These are phyloP conservation scores for Candida patagonica DNA, from an alignment of 805 yeast genomes.

Conservation along the genomic window DNA sequence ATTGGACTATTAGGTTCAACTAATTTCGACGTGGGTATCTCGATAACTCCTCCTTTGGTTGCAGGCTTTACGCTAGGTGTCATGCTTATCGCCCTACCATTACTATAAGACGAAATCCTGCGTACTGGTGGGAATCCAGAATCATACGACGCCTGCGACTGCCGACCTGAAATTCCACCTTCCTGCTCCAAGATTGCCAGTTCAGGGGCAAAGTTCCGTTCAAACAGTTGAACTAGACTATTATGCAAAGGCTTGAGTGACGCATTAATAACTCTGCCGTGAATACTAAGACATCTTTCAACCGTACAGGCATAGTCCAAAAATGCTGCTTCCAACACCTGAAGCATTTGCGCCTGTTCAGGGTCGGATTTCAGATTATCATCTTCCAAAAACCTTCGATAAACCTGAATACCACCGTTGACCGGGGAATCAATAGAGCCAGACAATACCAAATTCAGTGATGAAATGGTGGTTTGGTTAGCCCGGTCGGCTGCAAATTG, in stretches of 20 bases:
- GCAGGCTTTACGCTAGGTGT: too few species aligned
- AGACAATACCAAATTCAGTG: conserved; percentile 23
- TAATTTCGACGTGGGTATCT: too few species aligned
- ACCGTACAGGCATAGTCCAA: conserved; percentile 59
- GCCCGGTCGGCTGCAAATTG: conserved; percentile 16
- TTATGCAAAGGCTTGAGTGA: conserved; percentile 55
- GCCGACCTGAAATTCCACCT: too few species aligned
- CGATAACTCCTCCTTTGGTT: too few species aligned
- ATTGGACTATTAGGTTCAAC: too few species aligned
- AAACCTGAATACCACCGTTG: conserved; percentile 85
- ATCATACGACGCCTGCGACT: too few species aligned
- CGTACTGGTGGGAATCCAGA: too few species aligned
- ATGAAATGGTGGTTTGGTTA: conserved; percentile 31
- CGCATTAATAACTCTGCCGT: conserved; percentile 52
- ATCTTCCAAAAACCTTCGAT: conserved; percentile 54
- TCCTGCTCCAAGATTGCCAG: conserved; percentile 27
- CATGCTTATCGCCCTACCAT: too few species aligned
- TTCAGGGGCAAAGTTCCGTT: conserved; percentile 59
- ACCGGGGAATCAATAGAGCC: conserved; percentile 92
- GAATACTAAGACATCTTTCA: conserved; percentile 57
- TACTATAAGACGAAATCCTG: too few species aligned
- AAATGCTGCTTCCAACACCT: conserved; percentile 38
- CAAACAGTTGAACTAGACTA: conserved; percentile 53
- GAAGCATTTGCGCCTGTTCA: conserved; percentile 25
- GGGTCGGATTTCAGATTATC: conserved; percentile 14